Base-by-base conservation (phyloP, 2,329 filamentous ascomycete species). In the Clarireedia monteithiana region DNA sequence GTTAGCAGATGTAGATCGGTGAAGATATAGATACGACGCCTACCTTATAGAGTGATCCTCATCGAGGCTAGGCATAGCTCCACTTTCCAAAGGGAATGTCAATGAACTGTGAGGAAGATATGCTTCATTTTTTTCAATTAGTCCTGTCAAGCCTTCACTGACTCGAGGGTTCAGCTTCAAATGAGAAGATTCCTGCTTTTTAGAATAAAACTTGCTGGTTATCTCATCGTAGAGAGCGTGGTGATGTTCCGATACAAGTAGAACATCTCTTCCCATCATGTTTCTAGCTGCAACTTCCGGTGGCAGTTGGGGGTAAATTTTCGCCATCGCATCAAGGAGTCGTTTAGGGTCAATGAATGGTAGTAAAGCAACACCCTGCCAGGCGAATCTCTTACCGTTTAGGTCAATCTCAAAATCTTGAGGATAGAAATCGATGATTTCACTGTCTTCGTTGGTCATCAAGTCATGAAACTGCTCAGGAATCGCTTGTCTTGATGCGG, bases 351-450 rank as follows among this genome's bases (percentile, higher is more conserved):
- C 91, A 65, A 99, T 99, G 70, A 97, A 99, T 0, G 94, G 94
- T 36, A 99, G 78, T 20, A 99, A 76, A 2, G 90, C 91, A 53
- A 99, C 87, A 61, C 94, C 94, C 70, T 97, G 92, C 94, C 95
- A 99, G 0, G 91, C 90, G 74, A 96, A 95, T 70, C 97, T 99
- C 76, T 97, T 97, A 54, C 94, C 94, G 63, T 99, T 99, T 44
- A 97, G 74, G 70, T 99, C 94, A 53, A 97, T 81, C 15, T 88
- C 84, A 65, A 99, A 99, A 24, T 96, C 89, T 67, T 91, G 88
- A 0, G 95, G 95, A 66, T 99, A 99, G 71, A 99, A 99, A 70
- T 99, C 92, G 62, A 96, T 89, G 64, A 99, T 97, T 48, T 91
- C 85, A 66, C 91, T 96, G 47, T 95, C 84, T 14, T 87, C 79